These are phyloP conservation scores for Floccularia luteovirens DNA, from an alignment of 768 basidiomycete genomes.

Conservation along the genomic window DNA sequence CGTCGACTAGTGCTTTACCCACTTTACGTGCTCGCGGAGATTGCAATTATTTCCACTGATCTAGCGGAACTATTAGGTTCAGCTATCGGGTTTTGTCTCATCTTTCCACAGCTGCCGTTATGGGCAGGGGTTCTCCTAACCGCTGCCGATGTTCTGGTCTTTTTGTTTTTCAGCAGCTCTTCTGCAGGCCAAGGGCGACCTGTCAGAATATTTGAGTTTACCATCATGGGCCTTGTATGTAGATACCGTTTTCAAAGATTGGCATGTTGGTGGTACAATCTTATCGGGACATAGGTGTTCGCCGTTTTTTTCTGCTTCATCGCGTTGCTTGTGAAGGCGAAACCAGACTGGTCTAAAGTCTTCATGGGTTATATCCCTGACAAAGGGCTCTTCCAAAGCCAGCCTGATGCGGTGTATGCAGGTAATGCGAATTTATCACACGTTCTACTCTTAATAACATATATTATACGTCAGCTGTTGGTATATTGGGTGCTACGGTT, in stretches of 20 bases:
- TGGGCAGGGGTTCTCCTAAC: conserved; percentile 53
- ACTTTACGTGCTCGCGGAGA: conserved; percentile 44
- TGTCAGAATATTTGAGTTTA: conserved; percentile 48
- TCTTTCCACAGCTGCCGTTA: conserved; percentile 50
- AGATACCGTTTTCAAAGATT: conserved; percentile 12
- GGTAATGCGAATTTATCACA: conserved; percentile 25
- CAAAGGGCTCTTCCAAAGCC: conserved; percentile 36
- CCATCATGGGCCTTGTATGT: conserved; percentile 47
- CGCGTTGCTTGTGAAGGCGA: conserved; percentile 53
- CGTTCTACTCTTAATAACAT: conserved; percentile 7
- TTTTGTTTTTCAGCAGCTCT: conserved; percentile 57
- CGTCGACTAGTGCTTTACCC: conserved; percentile 47
- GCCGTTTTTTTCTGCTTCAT: conserved; percentile 62
- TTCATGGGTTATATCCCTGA: conserved; percentile 68
- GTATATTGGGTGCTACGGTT: conserved; percentile 64
- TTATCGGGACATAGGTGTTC: conserved; percentile 42
- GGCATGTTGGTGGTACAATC: conserved; percentile 9
- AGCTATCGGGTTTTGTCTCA: conserved; percentile 61
- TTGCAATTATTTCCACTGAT: conserved; percentile 63
- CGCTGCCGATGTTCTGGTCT: conserved; percentile 48
- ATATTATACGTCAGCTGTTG: conserved; percentile 32
- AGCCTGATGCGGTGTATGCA: conserved; percentile 42
- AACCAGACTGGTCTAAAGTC: conserved; percentile 57
- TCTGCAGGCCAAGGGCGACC: conserved; percentile 42
- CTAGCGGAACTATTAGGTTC: conserved; percentile 64